A percentile compares a stretch with the other conserved stretches of the same genome.
Evolutionary conservation across 768 basidiomycete genomes (phyloP).

Genomic region (Termitomyces titanicus): DNA sequence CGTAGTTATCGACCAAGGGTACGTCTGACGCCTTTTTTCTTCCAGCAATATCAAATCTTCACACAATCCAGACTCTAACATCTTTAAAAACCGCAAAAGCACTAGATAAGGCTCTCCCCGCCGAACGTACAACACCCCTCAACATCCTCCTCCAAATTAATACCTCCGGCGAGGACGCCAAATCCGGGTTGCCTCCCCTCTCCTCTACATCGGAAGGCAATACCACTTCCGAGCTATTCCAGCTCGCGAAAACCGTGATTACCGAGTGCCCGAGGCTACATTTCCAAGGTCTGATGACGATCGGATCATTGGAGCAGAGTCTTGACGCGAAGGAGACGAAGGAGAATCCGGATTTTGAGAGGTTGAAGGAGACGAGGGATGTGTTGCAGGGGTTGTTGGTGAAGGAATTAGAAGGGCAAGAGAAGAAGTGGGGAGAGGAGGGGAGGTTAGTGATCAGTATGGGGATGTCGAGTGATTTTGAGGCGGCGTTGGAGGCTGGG

Average conservation of each 20-base stretch:
- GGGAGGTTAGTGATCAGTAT: constrained; percentile 71
- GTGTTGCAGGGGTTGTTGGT: constrained; percentile 45
- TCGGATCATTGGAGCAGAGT: constrained; percentile 79
- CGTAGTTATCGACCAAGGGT: too few relatives aligned
- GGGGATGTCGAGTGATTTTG: constrained; percentile 98
- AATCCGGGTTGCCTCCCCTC: constrained; percentile 80
- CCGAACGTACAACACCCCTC: constrained; percentile 55
- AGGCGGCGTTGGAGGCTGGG: constrained; percentile 77
- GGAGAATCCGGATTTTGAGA: constrained; percentile 69
- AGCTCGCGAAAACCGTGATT: constrained; percentile 71
- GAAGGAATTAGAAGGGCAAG: constrained; percentile 17
- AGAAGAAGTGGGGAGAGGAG: constrained; percentile 45
- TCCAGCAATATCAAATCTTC: constrained; percentile 83
- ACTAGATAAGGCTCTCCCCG: constrained; percentile 68
- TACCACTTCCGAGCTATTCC: constrained; percentile 48
- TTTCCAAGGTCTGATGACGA: constrained; percentile 93
- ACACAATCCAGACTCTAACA: constrained; percentile 82
- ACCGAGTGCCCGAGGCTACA: constrained; percentile 68
- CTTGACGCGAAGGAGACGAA: constrained; percentile 44
- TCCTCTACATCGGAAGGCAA: constrained; percentile 23
- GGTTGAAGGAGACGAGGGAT: constrained; percentile 61
- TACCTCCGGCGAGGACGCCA: constrained; percentile 88
- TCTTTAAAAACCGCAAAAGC: constrained; percentile 77
- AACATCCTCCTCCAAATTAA: constrained; percentile 91
- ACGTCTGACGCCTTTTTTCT: too few relatives aligned